phyloP scores from a whole-genome alignment of 306 rosid species.

The Casuarina glauca region DNA sequence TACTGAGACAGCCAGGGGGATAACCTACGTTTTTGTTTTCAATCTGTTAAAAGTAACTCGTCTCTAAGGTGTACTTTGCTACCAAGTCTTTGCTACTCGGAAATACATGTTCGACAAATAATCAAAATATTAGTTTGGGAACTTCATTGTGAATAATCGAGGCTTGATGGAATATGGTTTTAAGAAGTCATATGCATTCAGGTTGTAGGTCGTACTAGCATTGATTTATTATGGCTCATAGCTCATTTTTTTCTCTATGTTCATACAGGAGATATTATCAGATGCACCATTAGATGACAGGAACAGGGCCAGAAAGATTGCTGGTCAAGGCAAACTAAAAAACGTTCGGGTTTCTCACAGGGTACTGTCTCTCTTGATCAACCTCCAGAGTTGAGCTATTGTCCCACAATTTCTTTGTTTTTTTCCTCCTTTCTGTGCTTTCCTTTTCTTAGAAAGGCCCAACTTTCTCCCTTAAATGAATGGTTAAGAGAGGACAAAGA shows the following conservation, averaged over 20 bases:
- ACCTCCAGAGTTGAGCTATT: constrained; percentile 14
- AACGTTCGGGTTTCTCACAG: constrained; percentile 75
- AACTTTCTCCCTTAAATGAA: constrained; percentile 11
- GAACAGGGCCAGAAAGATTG: constrained; percentile 42
- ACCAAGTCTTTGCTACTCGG: not conserved
- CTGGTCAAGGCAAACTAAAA: constrained; percentile 50
- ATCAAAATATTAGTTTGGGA: not conserved
- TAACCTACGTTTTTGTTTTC: not conserved
- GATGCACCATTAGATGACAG: constrained; percentile 73
- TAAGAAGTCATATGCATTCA: not conserved
- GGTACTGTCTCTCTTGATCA: constrained; percentile 48
- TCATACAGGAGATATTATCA: constrained; percentile 77
- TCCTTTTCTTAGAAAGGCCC: not conserved
- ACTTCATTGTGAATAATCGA: constrained; percentile 6
- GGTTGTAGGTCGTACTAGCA: constrained; percentile 24
- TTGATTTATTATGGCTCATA: constrained; percentile 21
- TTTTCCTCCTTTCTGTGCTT: not conserved
- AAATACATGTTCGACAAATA: not conserved
- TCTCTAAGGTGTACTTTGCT: not conserved
- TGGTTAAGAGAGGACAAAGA: too few relatives aligned
- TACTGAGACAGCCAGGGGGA: not conserved
- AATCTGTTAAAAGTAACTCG: not conserved
- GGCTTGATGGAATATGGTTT: constrained; percentile 7
- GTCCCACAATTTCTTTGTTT: constrained; percentile 20
- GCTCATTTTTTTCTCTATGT: constrained; percentile 25